Base-by-base conservation (phyloP, 2,329 filamentous ascomycete species). In the Fusarium coffeatum region DNA sequence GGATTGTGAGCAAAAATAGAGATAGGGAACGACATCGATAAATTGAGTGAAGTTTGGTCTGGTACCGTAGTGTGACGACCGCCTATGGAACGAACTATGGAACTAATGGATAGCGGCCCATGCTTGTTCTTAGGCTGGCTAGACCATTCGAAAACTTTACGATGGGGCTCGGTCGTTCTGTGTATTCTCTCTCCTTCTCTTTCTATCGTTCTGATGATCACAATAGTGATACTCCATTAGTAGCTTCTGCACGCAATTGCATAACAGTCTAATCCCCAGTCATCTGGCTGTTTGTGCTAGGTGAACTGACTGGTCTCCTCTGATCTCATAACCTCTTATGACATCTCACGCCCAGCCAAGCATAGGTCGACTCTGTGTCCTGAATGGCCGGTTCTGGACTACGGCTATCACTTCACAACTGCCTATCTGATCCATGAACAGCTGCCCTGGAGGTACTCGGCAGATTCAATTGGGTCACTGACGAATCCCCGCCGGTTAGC, bases 1-100 rank as follows among this genome's bases (percentile, higher is more conserved):
- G 70, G 61, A 68, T 73, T 70, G 57, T 64, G 69, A 71, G 65
- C 58, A 43, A 66, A 64, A 61, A 57, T 48, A 57, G 65, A 67
- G 62, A 67, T 64, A 67, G 65, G 45, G 45, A 59, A 48, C 66
- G 48, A 49, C 55, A 68, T 37, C 18, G 34, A 37, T 50, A 49
- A 68, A 68, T 66, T 58, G 55, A 66, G 40, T 58, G 61, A 66
- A 45, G 53, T 45, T 43, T 55, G 57, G 47, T 34, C 23, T 28
- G 46, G 34, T 37, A 7, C 40, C 15, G 34, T 68, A 56, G 64
- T 51, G 60, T 32, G 43, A 59, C 41, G 42, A 53, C 45, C 42
- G 42, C 37, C 46, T 56, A 59, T 41, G 49, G 49, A 41, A 53
- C 49, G 20, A 53, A 53, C 49, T 42, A 53, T 27, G 22, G 22